Percentiles rank a stretch among this genome's conserved stretches.
Evolutionary conservation across 371 early-diverging fungal genomes (phyloP).

Genomic region (Mucor sp.): DNA sequence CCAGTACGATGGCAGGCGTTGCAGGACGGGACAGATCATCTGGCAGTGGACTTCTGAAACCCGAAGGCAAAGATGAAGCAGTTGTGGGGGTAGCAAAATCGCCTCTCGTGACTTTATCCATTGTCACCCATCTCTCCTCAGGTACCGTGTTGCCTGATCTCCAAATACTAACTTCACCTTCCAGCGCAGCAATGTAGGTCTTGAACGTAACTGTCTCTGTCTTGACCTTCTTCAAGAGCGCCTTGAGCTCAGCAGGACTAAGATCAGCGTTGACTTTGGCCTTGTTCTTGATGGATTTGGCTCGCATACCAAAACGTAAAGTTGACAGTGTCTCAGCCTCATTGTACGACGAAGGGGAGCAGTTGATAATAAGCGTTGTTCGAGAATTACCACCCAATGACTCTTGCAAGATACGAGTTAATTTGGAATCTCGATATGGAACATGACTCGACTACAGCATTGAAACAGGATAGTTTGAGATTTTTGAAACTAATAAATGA

Average conservation of each 20-base stretch:
- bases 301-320: conserved; percentile 95
- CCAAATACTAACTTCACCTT: conserved; percentile 89
- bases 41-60: conserved; percentile 34
- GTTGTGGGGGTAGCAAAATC: conserved; percentile 33
- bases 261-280: conserved; percentile 97
- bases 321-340: conserved; percentile 95
- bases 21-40: conserved; percentile 66
- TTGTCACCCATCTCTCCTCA: conserved; percentile 72
- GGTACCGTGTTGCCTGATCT: conserved; percentile 80
- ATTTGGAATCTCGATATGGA: conserved; percentile 98
- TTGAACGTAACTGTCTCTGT: conserved; percentile 78
- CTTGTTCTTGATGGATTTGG: conserved; percentile 98
- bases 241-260: conserved; percentile 91
- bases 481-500: too few relatives aligned
- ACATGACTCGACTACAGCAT: conserved; percentile 77
- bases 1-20: conserved; percentile 77
- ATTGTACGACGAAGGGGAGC: conserved; percentile 95
- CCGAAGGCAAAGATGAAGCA: conserved; percentile 48
- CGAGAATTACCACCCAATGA: conserved; percentile 97
- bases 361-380: conserved; percentile 96
- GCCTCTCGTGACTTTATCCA: conserved; percentile 66
- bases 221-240: conserved; percentile 86
- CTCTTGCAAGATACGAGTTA: conserved; percentile 98
- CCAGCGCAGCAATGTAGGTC: conserved; percentile 79
- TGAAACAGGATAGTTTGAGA: too few relatives aligned